These are phyloP conservation scores for Hypoxylon sp. DNA, from an alignment of 2,329 filamentous ascomycete genomes.

Conservation along the genomic window DNA sequence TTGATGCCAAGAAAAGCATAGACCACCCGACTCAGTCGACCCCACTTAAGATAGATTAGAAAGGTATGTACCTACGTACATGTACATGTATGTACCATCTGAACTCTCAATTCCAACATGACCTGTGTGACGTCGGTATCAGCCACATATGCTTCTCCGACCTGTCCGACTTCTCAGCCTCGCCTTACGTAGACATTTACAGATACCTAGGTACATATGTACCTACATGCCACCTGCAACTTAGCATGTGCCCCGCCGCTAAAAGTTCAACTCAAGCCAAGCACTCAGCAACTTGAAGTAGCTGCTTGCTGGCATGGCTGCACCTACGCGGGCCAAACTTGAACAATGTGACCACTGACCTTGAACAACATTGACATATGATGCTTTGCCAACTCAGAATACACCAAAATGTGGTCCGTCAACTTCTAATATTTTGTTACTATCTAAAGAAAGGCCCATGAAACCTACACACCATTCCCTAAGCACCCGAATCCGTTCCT, in stretches of 20 bases:
- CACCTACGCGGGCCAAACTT: slow-evolving; percentile 29
- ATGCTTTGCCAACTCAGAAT: slow-evolving; percentile 40
- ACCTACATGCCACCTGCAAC: not conserved
- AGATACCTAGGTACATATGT: not conserved
- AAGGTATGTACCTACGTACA: not conserved
- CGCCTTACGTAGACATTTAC: slow-evolving; percentile 22
- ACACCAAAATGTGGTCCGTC: slow-evolving; percentile 23
- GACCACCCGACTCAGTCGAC: not conserved
- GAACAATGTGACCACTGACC: slow-evolving; percentile 37
- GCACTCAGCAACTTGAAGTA: slow-evolving; percentile 8
- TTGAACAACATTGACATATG: slow-evolving; percentile 33
- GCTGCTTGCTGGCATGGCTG: slow-evolving; percentile 7
- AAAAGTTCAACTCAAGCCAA: slow-evolving; percentile 12
- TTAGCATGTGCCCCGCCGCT: slow-evolving; percentile 29
- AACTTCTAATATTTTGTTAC: slow-evolving; percentile 20
- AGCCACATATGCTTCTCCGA: slow-evolving; percentile 42
- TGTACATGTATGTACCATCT: slow-evolving; percentile 4
- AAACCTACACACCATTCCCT: slow-evolving; percentile 7
- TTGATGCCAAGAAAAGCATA: slow-evolving; percentile 39
- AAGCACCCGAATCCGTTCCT: slow-evolving; percentile 6
- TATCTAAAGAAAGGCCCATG: slow-evolving; percentile 23
- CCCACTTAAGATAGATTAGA: not conserved
- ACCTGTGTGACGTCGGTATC: slow-evolving; percentile 40
- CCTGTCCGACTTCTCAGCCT: slow-evolving; percentile 35
- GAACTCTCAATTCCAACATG: not conserved